phyloP scores from a whole-genome alignment of 2,329 filamentous ascomycete genomes.

The Nemania diffusa region DNA sequence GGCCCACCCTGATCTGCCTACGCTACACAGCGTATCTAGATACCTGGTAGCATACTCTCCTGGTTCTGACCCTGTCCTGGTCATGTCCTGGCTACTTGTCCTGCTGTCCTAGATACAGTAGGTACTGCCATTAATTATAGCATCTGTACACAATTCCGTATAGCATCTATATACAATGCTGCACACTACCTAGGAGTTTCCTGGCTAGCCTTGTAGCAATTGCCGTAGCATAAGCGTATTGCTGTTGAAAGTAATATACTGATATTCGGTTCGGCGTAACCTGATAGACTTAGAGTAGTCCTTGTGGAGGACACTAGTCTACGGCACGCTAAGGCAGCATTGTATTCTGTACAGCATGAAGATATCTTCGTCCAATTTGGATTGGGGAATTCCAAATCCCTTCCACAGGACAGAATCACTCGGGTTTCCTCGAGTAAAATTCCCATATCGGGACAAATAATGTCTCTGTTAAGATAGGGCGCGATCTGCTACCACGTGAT shows the following conservation, averaged over 20 bases:
- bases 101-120: background rate
- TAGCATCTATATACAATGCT: too few relatives aligned
- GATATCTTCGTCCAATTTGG: slow-evolving; percentile 1
- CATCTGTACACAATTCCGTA: too few relatives aligned
- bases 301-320: background rate
- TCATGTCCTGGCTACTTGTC: background rate
- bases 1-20: slow-evolving; percentile 13
- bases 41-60: background rate
- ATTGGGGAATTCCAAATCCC: slow-evolving; percentile 35
- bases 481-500: slow-evolving; percentile 19
- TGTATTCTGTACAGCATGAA: background rate
- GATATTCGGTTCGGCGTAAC: background rate
- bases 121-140: too few relatives aligned
- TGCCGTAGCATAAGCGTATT: background rate
- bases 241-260: slow-evolving; percentile 4
- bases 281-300: background rate
- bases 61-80: background rate
- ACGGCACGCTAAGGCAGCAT: background rate
- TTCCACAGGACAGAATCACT: slow-evolving; percentile 10
- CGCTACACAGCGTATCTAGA: background rate
- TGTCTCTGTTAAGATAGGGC: slow-evolving; percentile 29
- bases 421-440: slow-evolving; percentile 34
- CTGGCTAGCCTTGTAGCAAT: background rate
- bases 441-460: slow-evolving; percentile 26
- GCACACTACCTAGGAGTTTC: background rate